Evolutionary conservation across 306 rosid species (phyloP).

Genomic region (Lupinus albus): DNA sequence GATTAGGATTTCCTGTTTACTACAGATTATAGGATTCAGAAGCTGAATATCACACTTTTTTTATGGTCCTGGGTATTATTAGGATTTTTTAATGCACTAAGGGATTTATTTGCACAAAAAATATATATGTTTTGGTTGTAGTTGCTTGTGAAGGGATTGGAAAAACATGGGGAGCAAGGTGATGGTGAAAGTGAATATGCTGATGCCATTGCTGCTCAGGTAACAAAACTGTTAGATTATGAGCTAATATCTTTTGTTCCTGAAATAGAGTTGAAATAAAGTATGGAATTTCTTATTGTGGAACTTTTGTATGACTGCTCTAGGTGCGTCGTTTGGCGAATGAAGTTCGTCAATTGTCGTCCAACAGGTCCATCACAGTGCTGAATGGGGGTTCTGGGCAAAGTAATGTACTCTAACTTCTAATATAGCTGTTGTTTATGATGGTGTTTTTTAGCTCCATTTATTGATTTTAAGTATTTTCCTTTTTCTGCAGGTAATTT

Average conservation of each 20-base stretch:
- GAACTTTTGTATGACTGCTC: constrained; percentile 25
- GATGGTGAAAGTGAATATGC: constrained; percentile 64
- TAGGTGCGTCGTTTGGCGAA: constrained; percentile 78
- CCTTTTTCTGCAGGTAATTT: constrained; percentile 61
- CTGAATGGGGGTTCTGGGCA: constrained; percentile 69
- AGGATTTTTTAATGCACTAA: constrained; percentile 10
- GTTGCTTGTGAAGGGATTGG: constrained; percentile 66
- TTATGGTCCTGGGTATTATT: neutral
- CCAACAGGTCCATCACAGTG: constrained; percentile 60
- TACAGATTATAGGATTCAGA: constrained; percentile 18
- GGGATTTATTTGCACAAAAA: neutral
- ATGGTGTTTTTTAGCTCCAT: constrained; percentile 14
- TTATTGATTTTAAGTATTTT: neutral
- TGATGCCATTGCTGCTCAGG: constrained; percentile 85
- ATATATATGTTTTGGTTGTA: too few relatives aligned
- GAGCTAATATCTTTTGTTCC: constrained; percentile 1
- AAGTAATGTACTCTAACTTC: constrained; percentile 45
- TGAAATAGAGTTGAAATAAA: neutral
- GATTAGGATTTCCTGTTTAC: neutral
- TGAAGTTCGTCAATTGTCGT: constrained; percentile 60
- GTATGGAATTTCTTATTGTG: constrained; percentile 6
- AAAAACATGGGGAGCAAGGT: constrained; percentile 62
- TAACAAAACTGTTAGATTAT: constrained; percentile 32
- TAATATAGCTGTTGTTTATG: constrained; percentile 15
- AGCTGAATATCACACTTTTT: neutral